Percentiles rank a stretch among this genome's conserved stretches.
These are phyloP conservation scores for Serendipita sp. DNA, from an alignment of 768 basidiomycete genomes.

Conservation along the genomic window DNA sequence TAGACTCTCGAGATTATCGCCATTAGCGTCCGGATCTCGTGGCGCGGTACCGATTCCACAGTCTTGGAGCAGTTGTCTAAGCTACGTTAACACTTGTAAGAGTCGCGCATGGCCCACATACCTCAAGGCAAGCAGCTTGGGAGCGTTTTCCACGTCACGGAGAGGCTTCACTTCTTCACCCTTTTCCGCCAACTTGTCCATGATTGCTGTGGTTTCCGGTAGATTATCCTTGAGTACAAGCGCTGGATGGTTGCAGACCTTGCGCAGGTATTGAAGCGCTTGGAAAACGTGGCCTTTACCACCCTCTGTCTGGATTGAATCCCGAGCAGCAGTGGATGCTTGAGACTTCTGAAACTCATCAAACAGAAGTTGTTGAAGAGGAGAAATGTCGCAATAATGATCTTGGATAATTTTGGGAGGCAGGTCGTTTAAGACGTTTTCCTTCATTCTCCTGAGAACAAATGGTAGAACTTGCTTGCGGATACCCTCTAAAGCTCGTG, in stretches of 20 bases:
- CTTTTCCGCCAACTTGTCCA: slow-evolving; percentile 37
- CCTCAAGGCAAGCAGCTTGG: slow-evolving; percentile 84
- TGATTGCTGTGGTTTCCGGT: slow-evolving; percentile 37
- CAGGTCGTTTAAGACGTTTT: slow-evolving; percentile 87
- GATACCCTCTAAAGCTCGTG: slow-evolving; percentile 82
- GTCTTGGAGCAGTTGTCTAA: slow-evolving; percentile 80
- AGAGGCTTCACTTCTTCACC: slow-evolving; percentile 25
- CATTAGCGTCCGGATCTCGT: slow-evolving; percentile 43
- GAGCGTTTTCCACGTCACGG: slow-evolving; percentile 77
- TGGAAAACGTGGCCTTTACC: slow-evolving; percentile 88
- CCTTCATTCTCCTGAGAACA: slow-evolving; percentile 86
- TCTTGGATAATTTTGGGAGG: slow-evolving; percentile 99
- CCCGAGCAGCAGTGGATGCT: slow-evolving; percentile 45
- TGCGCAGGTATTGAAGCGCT: slow-evolving; percentile 87
- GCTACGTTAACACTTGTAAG: not conserved
- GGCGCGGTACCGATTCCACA: slow-evolving; percentile 69
- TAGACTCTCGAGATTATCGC: slow-evolving; percentile 23
- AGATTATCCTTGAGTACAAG: slow-evolving; percentile 66
- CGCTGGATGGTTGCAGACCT: slow-evolving; percentile 93
- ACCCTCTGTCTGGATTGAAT: slow-evolving; percentile 35
- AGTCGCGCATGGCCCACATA: slow-evolving; percentile 22
- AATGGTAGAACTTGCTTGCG: slow-evolving; percentile 99
- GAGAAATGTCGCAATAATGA: slow-evolving; percentile 94
- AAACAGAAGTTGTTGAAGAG: slow-evolving; percentile 83
- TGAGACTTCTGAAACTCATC: slow-evolving; percentile 81